These are phyloP conservation scores for Arachis hypogaea DNA, from an alignment of 306 rosid species.

Conservation along the genomic window DNA sequence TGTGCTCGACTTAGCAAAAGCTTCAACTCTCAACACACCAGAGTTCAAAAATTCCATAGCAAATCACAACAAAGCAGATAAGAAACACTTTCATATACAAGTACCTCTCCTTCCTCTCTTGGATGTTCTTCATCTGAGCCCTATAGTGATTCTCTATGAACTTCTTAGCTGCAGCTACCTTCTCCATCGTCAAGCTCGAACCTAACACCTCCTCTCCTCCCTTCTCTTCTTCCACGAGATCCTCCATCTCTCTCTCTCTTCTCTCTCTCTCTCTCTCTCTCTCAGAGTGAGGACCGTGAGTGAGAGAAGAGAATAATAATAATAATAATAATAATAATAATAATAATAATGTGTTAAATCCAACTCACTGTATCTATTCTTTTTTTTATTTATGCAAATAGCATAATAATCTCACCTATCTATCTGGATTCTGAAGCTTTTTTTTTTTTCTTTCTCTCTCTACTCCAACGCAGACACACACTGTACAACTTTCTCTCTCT, in stretches of 20 bases:
- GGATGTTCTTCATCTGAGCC: conserved; percentile 97
- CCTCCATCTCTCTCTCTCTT: conserved; percentile 64
- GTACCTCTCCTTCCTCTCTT: conserved; percentile 94
- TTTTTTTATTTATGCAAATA: background rate
- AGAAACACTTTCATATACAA: background rate
- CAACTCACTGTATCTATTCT: conserved; percentile 43
- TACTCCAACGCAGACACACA: conserved; percentile 11
- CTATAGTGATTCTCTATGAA: conserved; percentile 95
- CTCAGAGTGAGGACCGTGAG: conserved; percentile 30
- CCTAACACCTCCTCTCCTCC: conserved; percentile 71
- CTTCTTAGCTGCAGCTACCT: conserved; percentile 97
- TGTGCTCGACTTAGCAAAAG: conserved; percentile 15
- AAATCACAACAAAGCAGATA: conserved; percentile 30
- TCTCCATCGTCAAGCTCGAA: conserved; percentile 97
- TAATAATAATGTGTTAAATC: conserved; percentile 40
- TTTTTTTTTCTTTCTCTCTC: conserved; percentile 33
- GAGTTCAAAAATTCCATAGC: conserved; percentile 34
- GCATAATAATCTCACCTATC: conserved; percentile 36
- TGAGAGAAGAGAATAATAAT: conserved; percentile 36
- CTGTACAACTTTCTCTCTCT: conserved; percentile 53
- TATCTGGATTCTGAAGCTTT: conserved; percentile 38
- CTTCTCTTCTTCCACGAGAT: conserved; percentile 65
- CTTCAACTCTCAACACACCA: conserved; percentile 6
- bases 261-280: conserved; percentile 1
- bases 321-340: conserved; percentile 40